Evolutionary conservation across 768 basidiomycete species (phyloP).

Genomic region (Hortiboletus flavorubellus): DNA sequence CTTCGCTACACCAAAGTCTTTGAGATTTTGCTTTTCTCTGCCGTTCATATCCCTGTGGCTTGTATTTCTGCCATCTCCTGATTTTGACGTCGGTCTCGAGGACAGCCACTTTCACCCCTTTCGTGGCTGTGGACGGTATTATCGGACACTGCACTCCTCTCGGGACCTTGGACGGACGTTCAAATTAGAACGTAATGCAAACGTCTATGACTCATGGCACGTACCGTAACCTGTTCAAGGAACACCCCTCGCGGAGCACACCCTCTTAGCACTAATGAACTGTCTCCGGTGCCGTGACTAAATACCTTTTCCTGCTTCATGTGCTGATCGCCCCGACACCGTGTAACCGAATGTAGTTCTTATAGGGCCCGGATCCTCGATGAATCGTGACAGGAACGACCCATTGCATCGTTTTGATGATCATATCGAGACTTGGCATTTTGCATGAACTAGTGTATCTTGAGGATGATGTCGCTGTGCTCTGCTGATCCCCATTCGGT

Average conservation of each 20-base stretch:
- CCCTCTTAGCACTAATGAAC: neutral
- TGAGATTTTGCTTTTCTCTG: neutral
- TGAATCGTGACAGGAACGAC: constrained; percentile 8
- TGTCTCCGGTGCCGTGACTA: neutral
- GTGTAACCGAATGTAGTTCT: neutral
- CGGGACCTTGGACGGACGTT: neutral
- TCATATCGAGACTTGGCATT: constrained; percentile 10
- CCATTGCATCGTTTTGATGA: neutral
- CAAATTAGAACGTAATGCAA: neutral
- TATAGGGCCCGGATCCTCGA: constrained; percentile 6
- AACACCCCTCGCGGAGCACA: constrained; percentile 8
- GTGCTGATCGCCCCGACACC: neutral
- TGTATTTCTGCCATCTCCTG: neutral
- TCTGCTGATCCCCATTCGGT: constrained; percentile 8
- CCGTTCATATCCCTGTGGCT: constrained; percentile 7
- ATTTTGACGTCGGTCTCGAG: constrained; percentile 10
- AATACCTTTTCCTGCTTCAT: neutral
- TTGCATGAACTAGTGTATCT: constrained; percentile 5
- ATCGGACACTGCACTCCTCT: constrained; percentile 2
- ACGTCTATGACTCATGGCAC: neutral
- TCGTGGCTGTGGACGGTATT: constrained; percentile 2
- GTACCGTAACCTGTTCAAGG: neutral
- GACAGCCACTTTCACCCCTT: constrained; percentile 1
- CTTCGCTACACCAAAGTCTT: neutral
- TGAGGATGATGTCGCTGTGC: constrained; percentile 1